Base-by-base conservation (phyloP, 23 red algal species). In the Cyanidium caldarium region DNA sequence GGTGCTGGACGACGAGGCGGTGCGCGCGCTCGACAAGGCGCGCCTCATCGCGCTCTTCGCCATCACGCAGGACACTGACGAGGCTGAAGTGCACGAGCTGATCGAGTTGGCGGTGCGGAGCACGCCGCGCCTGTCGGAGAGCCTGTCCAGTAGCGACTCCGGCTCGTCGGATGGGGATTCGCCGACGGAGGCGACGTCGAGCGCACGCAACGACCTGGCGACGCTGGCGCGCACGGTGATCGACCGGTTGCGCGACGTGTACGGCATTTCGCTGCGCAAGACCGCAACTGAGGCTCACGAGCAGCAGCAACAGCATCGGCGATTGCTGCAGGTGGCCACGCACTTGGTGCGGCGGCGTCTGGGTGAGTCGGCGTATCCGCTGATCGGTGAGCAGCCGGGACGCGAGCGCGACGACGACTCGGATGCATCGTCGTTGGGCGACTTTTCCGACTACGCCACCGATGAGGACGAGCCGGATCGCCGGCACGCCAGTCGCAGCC, bases 401-500 rank as follows among this genome's bases (percentile, higher is more conserved):
- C 21, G 7, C 10, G 51, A 61, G 19, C 51, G 51, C 13, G 51
- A 7, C 7, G 19, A 61, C 51, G 7, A 28, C n/a, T 61, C 51
- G 10, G 51, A 61, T 5, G 51, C 19, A 16, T 61, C 51, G 51
- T 61, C 51, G 5, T 16, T 28, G 7, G 51, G 51, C 31, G 51
- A 61, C 7, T 25, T 21, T 25, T 61, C 51, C 10, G 51, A 61
- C 31, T 61, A 28, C 51, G 19, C 51, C 5, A 61, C 51, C 13
- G 51, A 61, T 61, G 42, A 45, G 31, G 70, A 75, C 1, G 70
- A 75, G 70, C 40, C 1, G 31, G 70, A 39, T 56, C 40, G 38
- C 38, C 43, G 70, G 12, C 12, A 39, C 20, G 1, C 33, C 3
- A 61, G 45, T 26, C 70, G 70, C 17, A 75, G 70, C 38, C 70